Conservation (phyloP, 225 moss, liverwort and hornwort species). For the Physcomitrium patens region DNA sequence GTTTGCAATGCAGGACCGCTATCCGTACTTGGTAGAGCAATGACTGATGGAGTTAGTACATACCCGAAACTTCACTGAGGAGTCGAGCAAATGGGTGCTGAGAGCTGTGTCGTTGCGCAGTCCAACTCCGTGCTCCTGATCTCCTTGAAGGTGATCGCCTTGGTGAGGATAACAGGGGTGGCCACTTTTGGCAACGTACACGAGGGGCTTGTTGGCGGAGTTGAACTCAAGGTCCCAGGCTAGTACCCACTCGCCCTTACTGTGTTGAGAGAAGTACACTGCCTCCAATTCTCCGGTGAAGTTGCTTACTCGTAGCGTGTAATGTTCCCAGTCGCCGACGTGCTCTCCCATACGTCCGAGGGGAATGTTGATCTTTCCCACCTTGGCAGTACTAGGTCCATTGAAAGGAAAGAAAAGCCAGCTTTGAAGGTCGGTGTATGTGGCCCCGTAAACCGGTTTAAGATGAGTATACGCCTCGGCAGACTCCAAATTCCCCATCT, state of each 20-base stretch:
- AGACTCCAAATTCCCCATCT: constrained; percentile 61
- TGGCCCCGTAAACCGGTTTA: constrained; percentile 79
- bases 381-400: constrained; percentile 66
- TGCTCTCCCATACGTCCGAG: constrained; percentile 82
- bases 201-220: constrained; percentile 50
- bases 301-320: constrained; percentile 72
- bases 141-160: constrained; percentile 83
- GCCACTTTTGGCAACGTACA: constrained; percentile 69
- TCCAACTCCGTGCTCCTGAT: constrained; percentile 58
- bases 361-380: constrained; percentile 59
- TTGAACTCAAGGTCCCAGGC: constrained; percentile 69
- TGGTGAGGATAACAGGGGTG: constrained; percentile 73
- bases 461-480: constrained; percentile 68
- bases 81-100: constrained; percentile 58
- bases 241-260: constrained; percentile 72
- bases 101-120: constrained; percentile 74
- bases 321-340: constrained; percentile 89
- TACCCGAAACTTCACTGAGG: constrained; percentile 45
- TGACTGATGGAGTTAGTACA: not conserved
- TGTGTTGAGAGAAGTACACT: constrained; percentile 74
- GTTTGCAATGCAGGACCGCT: not conserved
- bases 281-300: constrained; percentile 75
- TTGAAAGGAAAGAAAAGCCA: constrained; percentile 84
- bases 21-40: not conserved
- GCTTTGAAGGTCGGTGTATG: constrained; percentile 67